A percentile compares a stretch with the other conserved stretches of the same genome.
Evolutionary conservation across 305 asterid genomes (phyloP).

Genomic region (Striga hermonthica): DNA sequence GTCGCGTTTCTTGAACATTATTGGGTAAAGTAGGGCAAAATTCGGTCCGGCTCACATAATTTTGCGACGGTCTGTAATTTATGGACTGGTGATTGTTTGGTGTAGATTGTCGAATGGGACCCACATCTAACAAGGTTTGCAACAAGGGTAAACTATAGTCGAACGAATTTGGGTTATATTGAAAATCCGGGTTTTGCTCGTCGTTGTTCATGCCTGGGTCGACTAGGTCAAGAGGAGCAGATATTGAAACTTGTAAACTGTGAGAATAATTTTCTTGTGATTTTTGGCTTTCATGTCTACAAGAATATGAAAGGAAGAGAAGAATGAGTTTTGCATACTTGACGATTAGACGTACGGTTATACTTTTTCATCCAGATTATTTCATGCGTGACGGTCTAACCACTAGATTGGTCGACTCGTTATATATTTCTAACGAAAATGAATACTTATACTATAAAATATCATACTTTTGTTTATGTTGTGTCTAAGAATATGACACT

Average conservation of each 20-base stretch:
- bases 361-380: conserved; percentile 30
- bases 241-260: conserved; percentile 23
- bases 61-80: conserved; percentile 33
- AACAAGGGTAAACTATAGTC: conserved; percentile 36
- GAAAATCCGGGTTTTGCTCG: conserved; percentile 30
- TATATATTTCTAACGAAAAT: no score
- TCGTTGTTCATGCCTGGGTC: conserved; percentile 26
- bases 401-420: no score
- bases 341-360: no score
- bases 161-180: conserved; percentile 38
- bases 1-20: neutral
- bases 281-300: conserved; percentile 36
- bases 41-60: neutral
- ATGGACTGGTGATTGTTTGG: conserved; percentile 9
- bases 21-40: conserved; percentile 15
- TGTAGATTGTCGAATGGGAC: conserved; percentile 27
- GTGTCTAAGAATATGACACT: no score
- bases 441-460: no score
- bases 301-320: conserved; percentile 13
- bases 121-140: conserved; percentile 42
- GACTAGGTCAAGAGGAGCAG: neutral
- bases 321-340: conserved; percentile 28
- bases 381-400: conserved; percentile 29
- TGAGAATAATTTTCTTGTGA: conserved; percentile 39
- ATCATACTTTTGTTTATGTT: no score